Base-by-base conservation (phyloP, 768 basidiomycete genomes). In the Roridomyces roridus region DNA sequence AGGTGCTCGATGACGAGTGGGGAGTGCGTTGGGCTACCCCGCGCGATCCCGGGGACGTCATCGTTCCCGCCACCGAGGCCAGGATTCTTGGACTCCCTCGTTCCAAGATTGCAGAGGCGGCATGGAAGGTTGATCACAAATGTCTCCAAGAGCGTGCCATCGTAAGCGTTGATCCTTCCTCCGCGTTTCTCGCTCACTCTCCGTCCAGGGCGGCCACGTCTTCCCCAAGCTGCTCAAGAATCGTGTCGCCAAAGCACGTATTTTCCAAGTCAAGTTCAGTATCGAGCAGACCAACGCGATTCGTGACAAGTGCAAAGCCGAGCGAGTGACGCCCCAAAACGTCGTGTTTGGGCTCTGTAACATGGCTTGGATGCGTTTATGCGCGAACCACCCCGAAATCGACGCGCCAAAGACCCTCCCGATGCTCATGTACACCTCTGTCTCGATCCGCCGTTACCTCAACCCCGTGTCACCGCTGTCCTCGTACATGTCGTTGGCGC, bases 341-440 rank as follows among this genome's bases (percentile, higher is more conserved):
- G 59, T 55, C 12, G 26, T 54, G 7, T 63, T 61, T 42, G 64
- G 43, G 10, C 52, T 67, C 9, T 55, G 39, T 51, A 58, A 57
- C 47, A 39, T 64, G 14, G 64, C 66, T 1, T 67, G 66, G 66
- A 57, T 65, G 29, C 57, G 58, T 28, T 28, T 57, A 8, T 59
- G 46, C 28, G 35, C 44, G 5, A 28, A 4, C 1, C 52, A 56
- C 29, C 50, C 50, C 28, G 50, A 61, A 34, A 35, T 60, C 36
- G n/a, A 29, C 11, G 44, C 57, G 12, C 45, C 51, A 18, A 44
- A 56, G 44, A 35, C 23, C 20, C 57, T 59, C 24, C 55, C 60
- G 10, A 51, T 43, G 43, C 47, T 62, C 42, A 59, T 62, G 61
- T 67, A 67, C 59, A 60, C 66, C 15, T 64, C 66, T 0, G 56